Percentiles rank a stretch among this genome's conserved stretches.
phyloP scores from a whole-genome alignment of 225 moss, liverwort and hornwort genomes.

The Pleurozium schreberi region DNA sequence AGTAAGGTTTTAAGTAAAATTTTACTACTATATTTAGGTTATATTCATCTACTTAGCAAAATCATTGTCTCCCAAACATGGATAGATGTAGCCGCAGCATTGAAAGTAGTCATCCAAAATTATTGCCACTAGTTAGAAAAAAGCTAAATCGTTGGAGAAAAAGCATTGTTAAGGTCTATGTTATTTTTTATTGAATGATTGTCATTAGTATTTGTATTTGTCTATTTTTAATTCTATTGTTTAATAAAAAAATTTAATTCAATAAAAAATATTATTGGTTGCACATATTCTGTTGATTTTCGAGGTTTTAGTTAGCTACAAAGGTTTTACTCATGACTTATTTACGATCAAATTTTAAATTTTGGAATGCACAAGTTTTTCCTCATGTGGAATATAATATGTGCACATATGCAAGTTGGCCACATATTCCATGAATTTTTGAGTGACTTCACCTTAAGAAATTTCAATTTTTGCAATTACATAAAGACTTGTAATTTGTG shows the following conservation, averaged over 20 bases:
- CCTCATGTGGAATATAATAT: background rate
- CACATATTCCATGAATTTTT: background rate
- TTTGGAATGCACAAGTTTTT: background rate
- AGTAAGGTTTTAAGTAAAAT: too few species aligned
- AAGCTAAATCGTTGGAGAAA: background rate
- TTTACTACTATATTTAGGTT: too few species aligned
- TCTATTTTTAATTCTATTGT: too few species aligned
- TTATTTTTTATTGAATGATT: background rate
- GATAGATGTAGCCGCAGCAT: too few species aligned
- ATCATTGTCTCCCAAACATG: background rate
- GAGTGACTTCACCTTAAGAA: background rate
- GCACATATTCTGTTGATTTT: too few species aligned
- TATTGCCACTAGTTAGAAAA: background rate
- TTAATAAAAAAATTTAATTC: too few species aligned
- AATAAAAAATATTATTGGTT: too few species aligned
- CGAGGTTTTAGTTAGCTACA: background rate
- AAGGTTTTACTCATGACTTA: background rate
- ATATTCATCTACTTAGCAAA: background rate
- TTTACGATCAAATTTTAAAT: fast-evolving
- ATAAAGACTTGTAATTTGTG: background rate
- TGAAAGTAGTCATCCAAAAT: background rate
- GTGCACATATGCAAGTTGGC: background rate
- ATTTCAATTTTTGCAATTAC: background rate
- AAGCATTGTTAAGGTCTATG: background rate
- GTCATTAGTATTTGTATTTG: background rate